phyloP scores from a whole-genome alignment of 1,284 basidiomycete genomes.

The Pseudozyma sp. region DNA sequence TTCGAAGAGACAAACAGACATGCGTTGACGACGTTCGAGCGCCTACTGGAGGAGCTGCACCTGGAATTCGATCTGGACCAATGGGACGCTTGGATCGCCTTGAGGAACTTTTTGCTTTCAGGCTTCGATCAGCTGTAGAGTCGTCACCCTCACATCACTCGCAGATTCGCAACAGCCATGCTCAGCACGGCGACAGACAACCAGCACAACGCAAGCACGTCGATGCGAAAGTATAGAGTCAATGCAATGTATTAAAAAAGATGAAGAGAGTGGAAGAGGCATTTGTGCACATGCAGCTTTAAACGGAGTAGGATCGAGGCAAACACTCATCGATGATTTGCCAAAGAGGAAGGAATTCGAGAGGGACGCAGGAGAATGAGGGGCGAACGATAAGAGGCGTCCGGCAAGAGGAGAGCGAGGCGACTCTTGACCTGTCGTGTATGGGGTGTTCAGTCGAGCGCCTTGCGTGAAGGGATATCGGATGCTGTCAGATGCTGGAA shows the following conservation, averaged over 20 bases:
- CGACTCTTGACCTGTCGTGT: constrained; percentile 4
- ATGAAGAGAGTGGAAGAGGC: no score
- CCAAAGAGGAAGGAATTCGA: background rate
- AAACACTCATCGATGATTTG: no score
- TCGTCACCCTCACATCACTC: background rate
- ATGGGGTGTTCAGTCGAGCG: background rate
- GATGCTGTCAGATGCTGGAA: background rate
- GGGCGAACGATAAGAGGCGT: background rate
- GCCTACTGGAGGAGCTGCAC: background rate
- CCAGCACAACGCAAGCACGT: no score
- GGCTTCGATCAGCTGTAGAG: constrained; percentile 7
- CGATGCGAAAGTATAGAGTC: no score
- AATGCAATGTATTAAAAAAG: background rate
- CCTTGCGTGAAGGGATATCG: background rate
- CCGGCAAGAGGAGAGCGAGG: background rate
- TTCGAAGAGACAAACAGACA: constrained; percentile 12
- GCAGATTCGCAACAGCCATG: background rate
- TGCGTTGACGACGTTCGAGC: background rate
- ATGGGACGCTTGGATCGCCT: constrained; percentile 10
- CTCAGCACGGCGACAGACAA: background rate
- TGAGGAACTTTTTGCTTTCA: constrained; percentile 18
- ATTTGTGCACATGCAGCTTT: no score
- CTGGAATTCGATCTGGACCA: constrained; percentile 10
- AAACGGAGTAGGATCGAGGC: no score
- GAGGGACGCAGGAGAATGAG: background rate